Base-by-base conservation (phyloP, 257 asterid genomes). In the Plantago major region DNA sequence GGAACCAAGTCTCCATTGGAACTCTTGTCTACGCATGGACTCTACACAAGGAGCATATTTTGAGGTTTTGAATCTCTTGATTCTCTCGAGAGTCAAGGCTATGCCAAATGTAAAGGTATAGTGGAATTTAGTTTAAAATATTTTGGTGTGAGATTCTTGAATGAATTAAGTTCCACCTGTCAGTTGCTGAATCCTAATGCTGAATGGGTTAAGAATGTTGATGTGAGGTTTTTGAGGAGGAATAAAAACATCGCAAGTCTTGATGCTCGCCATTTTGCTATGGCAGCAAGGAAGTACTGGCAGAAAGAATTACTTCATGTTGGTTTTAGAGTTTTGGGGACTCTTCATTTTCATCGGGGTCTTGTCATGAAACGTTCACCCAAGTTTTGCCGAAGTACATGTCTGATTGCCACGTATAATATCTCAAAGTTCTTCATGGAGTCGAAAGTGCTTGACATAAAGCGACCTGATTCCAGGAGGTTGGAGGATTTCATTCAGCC, bases 21-120 rank as follows among this genome's bases (percentile, higher is more conserved):
- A 76, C 86, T 1, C 79, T 87, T 2, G n/a, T 78, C 60, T 68
- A 73, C 13, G 56, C 73, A 42, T 87, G 93, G 89, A 67, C 68
- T 46, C 45, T 73, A 11, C 81, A 73, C 81, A 84, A 68, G 58
- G 67, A 26, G 14, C 56, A 47, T 0, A 45, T 58, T 46, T 56
- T 50, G 54, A 66, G 67, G 33, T 10, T 43, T 76, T 14, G 74
- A 73, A 13, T 78, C 78, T 51, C 72, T 82, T 0, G 68, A 67
- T 16, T 59, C 55, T 58, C 65, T 87, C 10, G 76, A 64, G 12
- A 8, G 17, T 12, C 43, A 52, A 26, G 52, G 71, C 15, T 52
- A 57, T 19, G 11, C 64, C 9, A 3, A 55, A 42, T 46, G 48
- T 18, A 63, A 43, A 16, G 69, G 44, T 42, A 46, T 37, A 5